A percentile compares a stretch with the other conserved stretches of the same genome.
Evolutionary conservation across 345 rosid species (phyloP).

Genomic region (Lepidium didymum): DNA sequence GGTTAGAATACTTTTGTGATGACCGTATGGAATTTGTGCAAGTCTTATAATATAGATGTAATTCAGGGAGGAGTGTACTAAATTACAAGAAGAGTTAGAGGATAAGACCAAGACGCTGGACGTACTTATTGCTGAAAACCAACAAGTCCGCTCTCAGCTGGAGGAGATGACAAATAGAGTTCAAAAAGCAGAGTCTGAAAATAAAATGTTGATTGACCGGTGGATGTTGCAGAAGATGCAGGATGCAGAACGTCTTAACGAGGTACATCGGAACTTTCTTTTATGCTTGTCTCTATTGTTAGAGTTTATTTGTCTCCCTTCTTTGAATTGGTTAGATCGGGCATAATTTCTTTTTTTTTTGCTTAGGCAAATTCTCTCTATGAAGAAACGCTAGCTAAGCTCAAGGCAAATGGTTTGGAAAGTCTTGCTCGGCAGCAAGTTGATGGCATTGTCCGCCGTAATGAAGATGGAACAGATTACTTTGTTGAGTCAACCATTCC

Average conservation of each 20-base stretch:
- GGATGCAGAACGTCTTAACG: slow-evolving; percentile 95
- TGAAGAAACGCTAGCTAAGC: slow-evolving; percentile 82
- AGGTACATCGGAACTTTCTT: slow-evolving; percentile 40
- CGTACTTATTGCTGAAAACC: slow-evolving; percentile 55
- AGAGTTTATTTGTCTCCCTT: background rate
- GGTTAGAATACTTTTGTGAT: slow-evolving; percentile 33
- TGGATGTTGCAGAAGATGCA: slow-evolving; percentile 99
- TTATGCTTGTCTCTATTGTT: background rate
- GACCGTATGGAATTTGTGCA: background rate
- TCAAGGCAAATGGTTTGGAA: slow-evolving; percentile 85
- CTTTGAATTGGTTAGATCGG: background rate
- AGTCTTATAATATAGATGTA: background rate
- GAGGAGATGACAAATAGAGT: slow-evolving; percentile 60
- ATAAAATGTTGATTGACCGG: slow-evolving; percentile 80
- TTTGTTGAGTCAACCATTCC: slow-evolving; percentile 69
- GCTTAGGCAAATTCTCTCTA: slow-evolving; percentile 77
- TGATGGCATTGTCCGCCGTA: slow-evolving; percentile 87
- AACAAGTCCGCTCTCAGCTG: slow-evolving; percentile 48
- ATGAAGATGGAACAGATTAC: slow-evolving; percentile 87
- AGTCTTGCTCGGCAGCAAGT: slow-evolving; percentile 86
- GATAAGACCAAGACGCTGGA: slow-evolving; percentile 61
- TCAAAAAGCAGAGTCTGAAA: slow-evolving; percentile 76
- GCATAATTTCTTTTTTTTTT: background rate
- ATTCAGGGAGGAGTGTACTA: slow-evolving; percentile 59
- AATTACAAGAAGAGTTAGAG: slow-evolving; percentile 49